Conservation (phyloP, 805 yeast genomes). For the Phaffomyces thermotolerans region DNA sequence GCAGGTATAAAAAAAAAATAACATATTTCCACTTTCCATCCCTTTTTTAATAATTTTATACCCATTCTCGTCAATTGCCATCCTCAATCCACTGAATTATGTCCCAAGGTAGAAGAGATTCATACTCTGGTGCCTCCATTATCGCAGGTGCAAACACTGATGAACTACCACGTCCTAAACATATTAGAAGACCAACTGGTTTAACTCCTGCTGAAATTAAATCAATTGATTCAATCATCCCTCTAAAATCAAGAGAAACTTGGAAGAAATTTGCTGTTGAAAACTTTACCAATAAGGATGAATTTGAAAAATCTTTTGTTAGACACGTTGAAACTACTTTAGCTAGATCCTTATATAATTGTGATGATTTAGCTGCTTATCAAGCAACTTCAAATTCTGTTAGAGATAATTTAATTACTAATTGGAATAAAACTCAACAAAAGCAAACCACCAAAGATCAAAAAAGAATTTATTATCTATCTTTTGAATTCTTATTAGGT, state of each 20-base stretch:
- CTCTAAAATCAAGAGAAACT: constrained; percentile 63
- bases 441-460: constrained; percentile 75
- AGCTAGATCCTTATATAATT: constrained; percentile 88
- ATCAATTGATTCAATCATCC: constrained; percentile 75
- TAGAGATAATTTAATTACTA: constrained; percentile 71
- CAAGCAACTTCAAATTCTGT: constrained; percentile 78
- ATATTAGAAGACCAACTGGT: constrained; percentile 79
- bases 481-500: constrained; percentile 89
- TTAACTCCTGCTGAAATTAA: constrained; percentile 86
- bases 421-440: constrained; percentile 94
- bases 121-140: constrained; percentile 5
- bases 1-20: too few species aligned
- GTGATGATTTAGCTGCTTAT: constrained; percentile 89
- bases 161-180: constrained; percentile 31
- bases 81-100: not conserved
- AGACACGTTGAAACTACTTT: constrained; percentile 84
- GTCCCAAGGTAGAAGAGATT: constrained; percentile 10
- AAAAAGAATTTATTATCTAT: constrained; percentile 79
- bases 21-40: not conserved
- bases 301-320: constrained; percentile 62
- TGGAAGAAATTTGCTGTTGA: constrained; percentile 68
- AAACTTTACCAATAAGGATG: constrained; percentile 40
- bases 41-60: too few species aligned
- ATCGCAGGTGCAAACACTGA: constrained; percentile 10
- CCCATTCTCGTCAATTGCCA: not conserved